Conservation (phyloP, 495 filamentous ascomycete species). For the Neurospora tetrasperma region DNA sequence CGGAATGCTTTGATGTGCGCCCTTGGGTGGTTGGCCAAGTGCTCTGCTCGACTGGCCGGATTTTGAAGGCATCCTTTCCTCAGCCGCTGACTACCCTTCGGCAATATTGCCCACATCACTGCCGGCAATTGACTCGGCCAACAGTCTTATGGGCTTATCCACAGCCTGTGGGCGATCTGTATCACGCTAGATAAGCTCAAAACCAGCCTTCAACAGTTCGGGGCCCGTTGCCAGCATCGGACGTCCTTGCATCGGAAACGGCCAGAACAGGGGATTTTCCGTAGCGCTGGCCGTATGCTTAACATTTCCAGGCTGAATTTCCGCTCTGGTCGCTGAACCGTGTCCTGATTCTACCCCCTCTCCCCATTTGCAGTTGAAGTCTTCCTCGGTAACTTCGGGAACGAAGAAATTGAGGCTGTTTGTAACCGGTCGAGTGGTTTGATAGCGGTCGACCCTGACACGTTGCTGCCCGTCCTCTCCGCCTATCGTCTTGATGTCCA, state of each 20-base stretch:
- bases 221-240: conserved; percentile 36
- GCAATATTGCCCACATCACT: neutral
- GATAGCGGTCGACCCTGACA: conserved; percentile 9
- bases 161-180: neutral
- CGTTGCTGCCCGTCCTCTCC: conserved; percentile 1
- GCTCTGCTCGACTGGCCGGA: neutral
- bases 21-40: neutral
- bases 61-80: neutral
- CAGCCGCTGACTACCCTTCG: neutral
- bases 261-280: conserved; percentile 44
- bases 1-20: neutral
- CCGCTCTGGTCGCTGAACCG: neutral
- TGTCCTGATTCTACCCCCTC: neutral
- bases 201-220: conserved; percentile 37
- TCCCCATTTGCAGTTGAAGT: conserved; percentile 30
- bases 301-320: conserved; percentile 1
- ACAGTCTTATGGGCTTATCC: neutral
- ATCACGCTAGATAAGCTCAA: conserved; percentile 22
- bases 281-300: conserved; percentile 13
- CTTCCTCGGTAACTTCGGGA: conserved; percentile 33
- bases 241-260: conserved; percentile 45
- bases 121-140: neutral
- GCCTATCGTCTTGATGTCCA: conserved; percentile 24
- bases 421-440: conserved; percentile 26
- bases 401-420: conserved; percentile 42